Evolutionary conservation across 1,139 yeast genomes (phyloP).

Genomic region (Protomyces inouyei): DNA sequence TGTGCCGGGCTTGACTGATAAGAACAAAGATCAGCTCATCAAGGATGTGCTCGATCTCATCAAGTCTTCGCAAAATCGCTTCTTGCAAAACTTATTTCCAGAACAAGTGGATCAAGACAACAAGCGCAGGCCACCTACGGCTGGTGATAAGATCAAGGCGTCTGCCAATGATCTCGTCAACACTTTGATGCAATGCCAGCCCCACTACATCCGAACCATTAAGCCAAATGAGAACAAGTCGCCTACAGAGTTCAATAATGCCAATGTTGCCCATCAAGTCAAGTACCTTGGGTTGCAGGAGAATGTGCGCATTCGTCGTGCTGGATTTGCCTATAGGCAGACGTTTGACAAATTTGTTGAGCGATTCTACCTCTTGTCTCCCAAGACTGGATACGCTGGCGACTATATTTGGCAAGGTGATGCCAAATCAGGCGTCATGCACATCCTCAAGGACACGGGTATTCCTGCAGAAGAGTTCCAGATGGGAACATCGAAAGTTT

Average conservation of each 20-base stretch:
- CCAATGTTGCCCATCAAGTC: slow-evolving; percentile 90
- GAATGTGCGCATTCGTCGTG: slow-evolving; percentile 94
- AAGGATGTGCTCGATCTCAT: slow-evolving; percentile 80
- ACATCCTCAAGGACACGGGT: slow-evolving; percentile 71
- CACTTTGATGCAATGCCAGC: slow-evolving; percentile 82
- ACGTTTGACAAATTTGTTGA: slow-evolving; percentile 97
- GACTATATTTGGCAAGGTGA: slow-evolving; percentile 95
- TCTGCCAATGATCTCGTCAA: slow-evolving; percentile 89
- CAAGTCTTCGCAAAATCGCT: slow-evolving; percentile 63
- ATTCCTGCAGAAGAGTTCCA: slow-evolving; percentile 82
- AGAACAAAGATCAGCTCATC: slow-evolving; percentile 90
- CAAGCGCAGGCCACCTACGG: slow-evolving; percentile 90
- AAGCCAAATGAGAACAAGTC: slow-evolving; percentile 94
- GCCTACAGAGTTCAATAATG: slow-evolving; percentile 82
- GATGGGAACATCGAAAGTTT: slow-evolving; percentile 89
- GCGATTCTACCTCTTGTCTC: slow-evolving; percentile 81
- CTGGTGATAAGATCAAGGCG: slow-evolving; percentile 86
- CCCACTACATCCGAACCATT: slow-evolving; percentile 95
- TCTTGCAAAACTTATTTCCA: slow-evolving; percentile 69
- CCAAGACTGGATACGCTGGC: slow-evolving; percentile 94
- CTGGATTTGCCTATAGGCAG: slow-evolving; percentile 97
- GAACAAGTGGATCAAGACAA: slow-evolving; percentile 66
- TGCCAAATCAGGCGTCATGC: slow-evolving; percentile 69
- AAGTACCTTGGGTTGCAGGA: slow-evolving; percentile 95
- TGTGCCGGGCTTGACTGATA: slow-evolving; percentile 87